Base-by-base conservation (phyloP, 768 basidiomycete species). In the Paxillus ammoniavirescens region DNA sequence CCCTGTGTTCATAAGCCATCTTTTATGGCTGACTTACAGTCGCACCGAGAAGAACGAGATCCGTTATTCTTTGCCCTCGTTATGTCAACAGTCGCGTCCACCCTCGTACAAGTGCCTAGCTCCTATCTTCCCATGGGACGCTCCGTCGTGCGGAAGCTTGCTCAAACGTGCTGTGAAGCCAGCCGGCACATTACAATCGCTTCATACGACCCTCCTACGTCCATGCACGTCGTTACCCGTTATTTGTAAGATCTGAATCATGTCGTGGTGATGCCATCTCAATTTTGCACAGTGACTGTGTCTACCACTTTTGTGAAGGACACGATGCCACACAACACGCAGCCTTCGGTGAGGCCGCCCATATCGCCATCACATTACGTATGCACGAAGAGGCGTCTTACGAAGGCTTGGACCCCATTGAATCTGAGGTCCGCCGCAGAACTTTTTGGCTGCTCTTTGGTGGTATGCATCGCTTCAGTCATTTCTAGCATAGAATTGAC, bases 1-100 rank as follows among this genome's bases (percentile, higher is more conserved):
- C 93, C 93, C 5, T 93, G 90, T 68, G 74, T 97, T 42, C 94
- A 97, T 73, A 89, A 89, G 65, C 91, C 91, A 26, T 90, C 89
- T 2, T 94, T 94, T 68, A 87, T 93, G 83, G 87, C 89, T n/a
- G 93, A 93, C 72, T 75, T 97, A 30, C 83, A 87, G 57, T 76
- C 83, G 0, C 82, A 82, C 41, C 72, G 91, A 53, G 93, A 95
- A 72, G 91, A 94, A 65, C 81, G 83, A 17, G 90, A 95, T 62
- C 91, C 92, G 26, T 81, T 95, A 37, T 96, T 94, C 75, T 94
- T 91, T 62, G 87, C 92, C 5, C 73, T 96, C 28, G 89, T 97
- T 58, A 89, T 94, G 86, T 89, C 87, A 13, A 91, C 91, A 9
- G 82, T 94, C 15, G 90, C 92, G 4, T 87, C 86, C 14, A 95